Conservation (phyloP, 306 rosid genomes). For the Dryas alaskensis region DNA sequence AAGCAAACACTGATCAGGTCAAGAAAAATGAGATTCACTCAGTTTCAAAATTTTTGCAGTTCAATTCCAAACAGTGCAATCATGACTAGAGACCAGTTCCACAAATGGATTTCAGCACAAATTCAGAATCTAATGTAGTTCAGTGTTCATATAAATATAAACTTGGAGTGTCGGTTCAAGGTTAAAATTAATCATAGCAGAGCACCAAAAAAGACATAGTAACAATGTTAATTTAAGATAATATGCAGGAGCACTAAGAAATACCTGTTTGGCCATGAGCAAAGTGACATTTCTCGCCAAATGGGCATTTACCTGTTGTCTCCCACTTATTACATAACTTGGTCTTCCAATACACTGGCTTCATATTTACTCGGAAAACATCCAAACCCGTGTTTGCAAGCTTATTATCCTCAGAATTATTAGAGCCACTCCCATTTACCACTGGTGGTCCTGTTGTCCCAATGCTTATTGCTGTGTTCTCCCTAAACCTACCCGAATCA, state of each 20-base stretch:
- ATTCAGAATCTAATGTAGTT: not conserved
- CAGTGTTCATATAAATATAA: not conserved
- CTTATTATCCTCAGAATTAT: slow-evolving; percentile 43
- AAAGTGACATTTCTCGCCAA: slow-evolving; percentile 78
- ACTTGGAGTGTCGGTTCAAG: not conserved
- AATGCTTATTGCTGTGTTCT: slow-evolving; percentile 68
- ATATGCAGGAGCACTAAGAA: slow-evolving; percentile 8
- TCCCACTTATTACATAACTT: slow-evolving; percentile 79
- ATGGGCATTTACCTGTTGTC: slow-evolving; percentile 68
- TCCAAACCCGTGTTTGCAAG: slow-evolving; percentile 33
- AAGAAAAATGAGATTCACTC: not conserved
- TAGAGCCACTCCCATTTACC: slow-evolving; percentile 36
- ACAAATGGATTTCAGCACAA: not conserved
- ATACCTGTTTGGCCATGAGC: slow-evolving; percentile 93
- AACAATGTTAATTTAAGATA: slow-evolving; percentile 13
- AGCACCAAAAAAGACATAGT: not conserved
- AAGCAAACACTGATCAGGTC: slow-evolving; percentile 5
- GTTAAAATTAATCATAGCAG: slow-evolving; percentile 5
- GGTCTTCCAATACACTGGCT: slow-evolving; percentile 70
- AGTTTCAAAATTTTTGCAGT: not conserved
- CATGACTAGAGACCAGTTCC: not conserved
- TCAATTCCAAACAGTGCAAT: not conserved
- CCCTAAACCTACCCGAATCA: slow-evolving; percentile 62
- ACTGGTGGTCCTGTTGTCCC: slow-evolving; percentile 57
- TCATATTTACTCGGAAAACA: slow-evolving; percentile 31